Conservation (phyloP, 306 rosid species). For the Malus orientalis region DNA sequence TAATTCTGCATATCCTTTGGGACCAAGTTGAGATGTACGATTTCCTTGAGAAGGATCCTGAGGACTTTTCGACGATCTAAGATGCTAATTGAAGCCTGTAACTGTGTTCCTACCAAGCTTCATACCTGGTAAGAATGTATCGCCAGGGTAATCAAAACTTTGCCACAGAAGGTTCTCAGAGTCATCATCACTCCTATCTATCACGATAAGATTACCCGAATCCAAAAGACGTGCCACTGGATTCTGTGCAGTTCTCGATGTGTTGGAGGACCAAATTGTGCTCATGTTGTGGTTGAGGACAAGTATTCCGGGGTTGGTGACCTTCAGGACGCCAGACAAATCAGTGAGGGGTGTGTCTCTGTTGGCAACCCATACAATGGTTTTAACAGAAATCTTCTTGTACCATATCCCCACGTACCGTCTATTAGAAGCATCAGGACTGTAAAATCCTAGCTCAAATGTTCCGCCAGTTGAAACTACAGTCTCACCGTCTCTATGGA, state of each 20-base stretch:
- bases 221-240: slow-evolving; percentile 12
- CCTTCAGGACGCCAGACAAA: slow-evolving; percentile 3
- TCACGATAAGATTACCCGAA: slow-evolving; percentile 35
- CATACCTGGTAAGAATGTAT: slow-evolving; percentile 9
- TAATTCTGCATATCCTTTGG: background rate
- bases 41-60: slow-evolving; percentile 48
- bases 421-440: background rate
- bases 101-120: slow-evolving; percentile 29
- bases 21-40: background rate
- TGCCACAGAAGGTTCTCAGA: slow-evolving; percentile 24
- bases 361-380: slow-evolving; percentile 21
- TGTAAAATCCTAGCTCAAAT: slow-evolving; percentile 16
- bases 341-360: slow-evolving; percentile 12
- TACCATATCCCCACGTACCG: slow-evolving; percentile 22
- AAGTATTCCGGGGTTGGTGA: slow-evolving; percentile 10
- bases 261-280: slow-evolving; percentile 37
- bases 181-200: background rate
- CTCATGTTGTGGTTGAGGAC: slow-evolving; percentile 10
- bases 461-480: background rate
- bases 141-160: slow-evolving; percentile 28
- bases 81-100: slow-evolving; percentile 15
- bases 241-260: slow-evolving; percentile 9
- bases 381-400: background rate
- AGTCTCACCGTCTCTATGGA: background rate
- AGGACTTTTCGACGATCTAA: slow-evolving; percentile 31